Evolutionary conservation across 2,329 filamentous ascomycete genomes (phyloP).

Genomic region (Ilyonectria sp.): DNA sequence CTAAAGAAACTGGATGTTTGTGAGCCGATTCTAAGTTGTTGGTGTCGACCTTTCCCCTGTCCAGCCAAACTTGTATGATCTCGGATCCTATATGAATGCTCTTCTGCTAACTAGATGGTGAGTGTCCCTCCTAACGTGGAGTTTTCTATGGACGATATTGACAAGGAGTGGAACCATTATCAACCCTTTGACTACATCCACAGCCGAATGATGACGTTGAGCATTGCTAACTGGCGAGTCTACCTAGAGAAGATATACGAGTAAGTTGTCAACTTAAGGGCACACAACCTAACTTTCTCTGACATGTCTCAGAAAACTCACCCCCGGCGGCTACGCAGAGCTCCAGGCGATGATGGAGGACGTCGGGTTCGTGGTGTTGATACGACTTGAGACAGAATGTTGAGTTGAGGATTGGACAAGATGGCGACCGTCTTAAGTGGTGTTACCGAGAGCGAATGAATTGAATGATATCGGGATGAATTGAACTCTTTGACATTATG

Average conservation of each 20-base stretch:
- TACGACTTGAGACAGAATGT: no score
- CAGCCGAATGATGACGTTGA: constrained; percentile 41
- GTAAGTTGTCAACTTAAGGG: not conserved
- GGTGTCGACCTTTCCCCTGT: constrained; percentile 25
- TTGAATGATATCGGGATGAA: not conserved
- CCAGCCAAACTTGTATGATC: constrained; percentile 23
- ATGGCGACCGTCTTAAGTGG: not conserved
- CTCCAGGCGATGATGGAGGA: constrained; percentile 34
- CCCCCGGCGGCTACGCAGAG: constrained; percentile 33
- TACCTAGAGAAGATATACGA: constrained; percentile 27
- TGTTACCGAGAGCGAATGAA: not conserved
- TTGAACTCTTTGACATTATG: not conserved
- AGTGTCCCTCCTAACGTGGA: constrained; percentile 32
- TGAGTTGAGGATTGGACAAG: not conserved
- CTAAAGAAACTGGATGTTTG: not conserved
- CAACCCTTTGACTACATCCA: constrained; percentile 42
- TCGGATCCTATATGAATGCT: not conserved
- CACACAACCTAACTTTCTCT: not conserved
- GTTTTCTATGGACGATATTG: constrained; percentile 41
- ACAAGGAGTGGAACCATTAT: constrained; percentile 36
- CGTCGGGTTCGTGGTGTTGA: constrained; percentile 36
- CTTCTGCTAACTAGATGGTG: not conserved
- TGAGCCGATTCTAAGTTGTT: constrained; percentile 16
- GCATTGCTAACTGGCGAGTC: constrained; percentile 36
- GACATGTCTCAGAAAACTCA: constrained; percentile 29